Percentiles rank a stretch among this genome's conserved stretches.
Evolutionary conservation across 495 filamentous ascomycete genomes (phyloP).

Genomic region (Pseudomonodictys pantanalensis): DNA sequence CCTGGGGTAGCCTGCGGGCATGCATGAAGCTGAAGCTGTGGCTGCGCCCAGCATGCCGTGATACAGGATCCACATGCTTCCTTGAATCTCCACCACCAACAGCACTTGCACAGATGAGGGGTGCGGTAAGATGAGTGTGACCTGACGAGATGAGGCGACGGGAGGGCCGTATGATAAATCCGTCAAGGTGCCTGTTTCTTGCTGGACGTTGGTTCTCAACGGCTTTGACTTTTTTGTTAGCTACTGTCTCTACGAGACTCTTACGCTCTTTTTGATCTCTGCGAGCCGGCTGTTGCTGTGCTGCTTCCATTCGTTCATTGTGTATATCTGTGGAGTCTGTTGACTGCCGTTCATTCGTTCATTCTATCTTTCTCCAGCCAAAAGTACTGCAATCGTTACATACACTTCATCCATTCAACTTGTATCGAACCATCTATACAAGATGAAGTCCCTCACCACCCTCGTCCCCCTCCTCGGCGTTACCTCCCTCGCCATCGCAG

Average conservation of each 20-base stretch:
- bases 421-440: background rate
- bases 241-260: background rate
- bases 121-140: too few species aligned
- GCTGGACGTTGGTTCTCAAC: too few species aligned
- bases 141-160: too few species aligned
- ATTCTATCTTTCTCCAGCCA: background rate
- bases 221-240: background rate
- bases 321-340: conserved; percentile 9
- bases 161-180: too few species aligned
- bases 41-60: too few species aligned
- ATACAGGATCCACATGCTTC: too few species aligned
- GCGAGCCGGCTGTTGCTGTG: conserved; percentile 23
- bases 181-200: too few species aligned
- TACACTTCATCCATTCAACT: background rate
- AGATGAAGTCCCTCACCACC: conserved; percentile 25
- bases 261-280: background rate
- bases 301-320: conserved; percentile 24
- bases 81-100: too few species aligned
- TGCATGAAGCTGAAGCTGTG: too few species aligned
- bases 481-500: conserved; percentile 7
- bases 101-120: too few species aligned
- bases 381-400: background rate
- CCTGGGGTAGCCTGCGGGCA: too few species aligned
- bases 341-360: conserved; percentile 29
- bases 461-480: conserved; percentile 20